These are phyloP conservation scores for Jamesozyma lodderae DNA, from an alignment of 805 yeast species.

Conservation along the genomic window DNA sequence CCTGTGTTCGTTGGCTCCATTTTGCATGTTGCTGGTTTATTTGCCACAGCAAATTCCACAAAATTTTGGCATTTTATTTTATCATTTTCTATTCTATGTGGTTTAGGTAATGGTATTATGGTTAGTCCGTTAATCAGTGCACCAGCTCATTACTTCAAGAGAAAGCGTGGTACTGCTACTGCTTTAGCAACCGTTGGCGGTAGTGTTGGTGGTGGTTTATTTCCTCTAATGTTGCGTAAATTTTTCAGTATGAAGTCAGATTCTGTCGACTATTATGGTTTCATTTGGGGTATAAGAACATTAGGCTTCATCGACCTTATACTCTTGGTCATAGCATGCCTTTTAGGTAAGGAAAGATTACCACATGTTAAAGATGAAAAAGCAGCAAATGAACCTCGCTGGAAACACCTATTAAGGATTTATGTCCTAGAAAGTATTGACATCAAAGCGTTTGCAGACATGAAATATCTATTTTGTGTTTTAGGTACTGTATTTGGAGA, in stretches of 20 bases:
- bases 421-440: slow-evolving; percentile 29
- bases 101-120: slow-evolving; percentile 49
- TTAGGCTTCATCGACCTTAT: slow-evolving; percentile 37
- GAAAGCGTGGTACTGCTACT: slow-evolving; percentile 46
- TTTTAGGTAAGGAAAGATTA: slow-evolving; percentile 37
- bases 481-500: slow-evolving; percentile 42
- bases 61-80: slow-evolving; percentile 51
- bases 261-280: slow-evolving; percentile 33
- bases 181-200: slow-evolving; percentile 45
- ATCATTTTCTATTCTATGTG: slow-evolving; percentile 45
- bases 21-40: slow-evolving; percentile 40
- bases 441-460: slow-evolving; percentile 35
- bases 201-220: slow-evolving; percentile 44
- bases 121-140: slow-evolving; percentile 51
- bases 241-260: slow-evolving; percentile 30
- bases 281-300: slow-evolving; percentile 48
- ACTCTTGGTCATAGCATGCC: slow-evolving; percentile 29
- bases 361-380: slow-evolving; percentile 32
- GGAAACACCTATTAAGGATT: slow-evolving; percentile 22
- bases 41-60: slow-evolving; percentile 43
- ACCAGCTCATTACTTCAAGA: slow-evolving; percentile 55
- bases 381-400: slow-evolving; percentile 11
- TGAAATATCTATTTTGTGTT: slow-evolving; percentile 35
- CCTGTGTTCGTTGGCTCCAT: slow-evolving; percentile 37
- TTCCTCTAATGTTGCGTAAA: slow-evolving; percentile 43